These are phyloP conservation scores for Tylopilus sp. DNA, from an alignment of 768 basidiomycete genomes.

Conservation along the genomic window DNA sequence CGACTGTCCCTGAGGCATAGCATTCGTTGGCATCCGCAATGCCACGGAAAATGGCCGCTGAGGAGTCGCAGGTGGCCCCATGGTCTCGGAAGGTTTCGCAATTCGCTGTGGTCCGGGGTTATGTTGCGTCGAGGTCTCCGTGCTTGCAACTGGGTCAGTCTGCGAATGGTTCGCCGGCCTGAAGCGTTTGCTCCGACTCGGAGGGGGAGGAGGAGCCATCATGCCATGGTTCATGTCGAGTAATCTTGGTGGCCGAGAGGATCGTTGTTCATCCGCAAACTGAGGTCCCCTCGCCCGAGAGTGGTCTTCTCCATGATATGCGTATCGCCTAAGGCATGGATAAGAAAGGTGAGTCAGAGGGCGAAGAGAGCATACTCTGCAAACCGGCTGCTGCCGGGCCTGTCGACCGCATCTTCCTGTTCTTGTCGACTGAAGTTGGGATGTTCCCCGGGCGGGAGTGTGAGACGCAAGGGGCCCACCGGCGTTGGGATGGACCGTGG, in stretches of 20 bases:
- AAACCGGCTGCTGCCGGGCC: conserved; percentile 51
- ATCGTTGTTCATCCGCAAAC: conserved; percentile 41
- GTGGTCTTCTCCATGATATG: conserved; percentile 52
- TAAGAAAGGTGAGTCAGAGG: conserved; percentile 9
- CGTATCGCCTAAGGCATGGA: conserved; percentile 55
- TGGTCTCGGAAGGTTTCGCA: conserved; percentile 27
- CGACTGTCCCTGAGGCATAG: conserved; percentile 6
- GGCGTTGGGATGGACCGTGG: conserved; percentile 57
- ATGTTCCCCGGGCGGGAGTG: conserved; percentile 60
- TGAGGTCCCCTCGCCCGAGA: conserved; percentile 39
- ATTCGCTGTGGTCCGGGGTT: conserved; percentile 19
- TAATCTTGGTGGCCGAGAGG: conserved; percentile 37
- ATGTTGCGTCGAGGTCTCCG: conserved; percentile 10
- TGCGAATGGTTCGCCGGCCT: conserved; percentile 21
- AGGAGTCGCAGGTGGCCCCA: conserved; percentile 57
- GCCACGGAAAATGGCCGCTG: conserved; percentile 30
- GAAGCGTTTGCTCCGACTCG: conserved; percentile 20
- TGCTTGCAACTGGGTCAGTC: conserved; percentile 1
- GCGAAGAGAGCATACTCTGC: conserved; percentile 38
- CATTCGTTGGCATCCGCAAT: conserved; percentile 24
- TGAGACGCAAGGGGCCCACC: conserved; percentile 60
- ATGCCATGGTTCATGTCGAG: conserved; percentile 27
- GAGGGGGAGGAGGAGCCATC: conserved; percentile 32
- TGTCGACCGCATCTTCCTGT: conserved; percentile 23
- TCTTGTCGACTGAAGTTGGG: conserved; percentile 32